Evolutionary conservation across 2,329 filamentous ascomycete species (phyloP).

Genomic region (Cladosporium sp.): DNA sequence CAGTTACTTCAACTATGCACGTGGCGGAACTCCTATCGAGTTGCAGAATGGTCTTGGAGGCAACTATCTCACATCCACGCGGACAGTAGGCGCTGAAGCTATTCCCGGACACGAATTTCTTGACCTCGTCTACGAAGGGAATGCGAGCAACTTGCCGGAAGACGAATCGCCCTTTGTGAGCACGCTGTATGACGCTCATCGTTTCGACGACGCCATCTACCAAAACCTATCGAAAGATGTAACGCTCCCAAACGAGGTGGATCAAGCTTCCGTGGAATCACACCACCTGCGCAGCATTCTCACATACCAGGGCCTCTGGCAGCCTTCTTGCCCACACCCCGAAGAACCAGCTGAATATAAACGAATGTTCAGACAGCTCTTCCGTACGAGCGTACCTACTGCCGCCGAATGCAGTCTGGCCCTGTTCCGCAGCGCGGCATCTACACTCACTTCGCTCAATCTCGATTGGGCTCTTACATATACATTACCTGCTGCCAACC

Average conservation of each 20-base stretch:
- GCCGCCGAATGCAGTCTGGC: background rate
- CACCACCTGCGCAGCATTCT: slow-evolving; percentile 14
- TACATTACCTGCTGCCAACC: background rate
- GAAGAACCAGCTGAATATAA: background rate
- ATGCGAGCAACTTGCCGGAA: background rate
- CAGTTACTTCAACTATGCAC: slow-evolving; percentile 20
- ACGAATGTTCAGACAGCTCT: slow-evolving; percentile 5
- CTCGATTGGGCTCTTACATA: slow-evolving; percentile 34
- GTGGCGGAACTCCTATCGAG: slow-evolving; percentile 20
- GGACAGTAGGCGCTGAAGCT: slow-evolving; percentile 14
- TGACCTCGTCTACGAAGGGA: slow-evolving; percentile 1
- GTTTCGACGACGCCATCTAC: slow-evolving; percentile 22
- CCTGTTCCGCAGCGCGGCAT: slow-evolving; percentile 1
- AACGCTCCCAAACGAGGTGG: slow-evolving; percentile 12
- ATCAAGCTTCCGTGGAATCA: slow-evolving; percentile 2
- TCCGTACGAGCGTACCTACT: slow-evolving; percentile 1
- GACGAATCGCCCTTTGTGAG: background rate
- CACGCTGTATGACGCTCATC: slow-evolving; percentile 11
- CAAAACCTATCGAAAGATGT: slow-evolving; percentile 9
- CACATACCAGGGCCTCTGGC: slow-evolving; percentile 18
- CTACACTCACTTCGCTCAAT: slow-evolving; percentile 31
- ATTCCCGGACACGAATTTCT: slow-evolving; percentile 16
- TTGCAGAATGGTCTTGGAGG: slow-evolving; percentile 27
- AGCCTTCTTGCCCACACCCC: background rate
- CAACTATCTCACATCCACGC: slow-evolving; percentile 21